Evolutionary conservation across 169 alveolate species (phyloP).

Genomic region (Perkinsus chesapeaki): DNA sequence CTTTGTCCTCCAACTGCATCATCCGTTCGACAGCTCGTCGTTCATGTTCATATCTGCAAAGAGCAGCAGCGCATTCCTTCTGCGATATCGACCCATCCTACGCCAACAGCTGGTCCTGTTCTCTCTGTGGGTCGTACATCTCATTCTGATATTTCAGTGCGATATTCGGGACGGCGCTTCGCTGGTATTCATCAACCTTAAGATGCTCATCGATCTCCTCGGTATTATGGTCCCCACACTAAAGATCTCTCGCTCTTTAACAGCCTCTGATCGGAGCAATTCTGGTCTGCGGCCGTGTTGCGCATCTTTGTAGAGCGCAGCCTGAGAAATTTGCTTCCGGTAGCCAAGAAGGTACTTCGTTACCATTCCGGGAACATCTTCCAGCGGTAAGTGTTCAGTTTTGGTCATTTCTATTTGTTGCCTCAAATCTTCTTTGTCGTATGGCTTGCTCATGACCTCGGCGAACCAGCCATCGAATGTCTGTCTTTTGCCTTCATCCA

Average conservation of each 20-base stretch:
- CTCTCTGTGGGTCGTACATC: not conserved
- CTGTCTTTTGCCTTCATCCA: not conserved
- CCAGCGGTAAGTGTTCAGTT: not conserved
- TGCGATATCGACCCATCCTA: not conserved
- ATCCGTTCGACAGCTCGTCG: not conserved
- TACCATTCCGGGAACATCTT: not conserved
- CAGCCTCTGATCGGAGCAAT: not conserved
- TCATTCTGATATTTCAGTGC: not conserved
- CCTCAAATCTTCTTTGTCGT: not conserved
- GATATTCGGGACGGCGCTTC: not conserved
- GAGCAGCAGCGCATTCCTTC: too few species aligned
- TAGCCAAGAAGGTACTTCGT: not conserved
- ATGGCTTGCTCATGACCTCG: not conserved
- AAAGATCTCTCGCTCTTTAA: not conserved
- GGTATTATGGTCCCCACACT: not conserved
- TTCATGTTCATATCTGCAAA: not conserved
- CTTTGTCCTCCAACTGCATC: not conserved
- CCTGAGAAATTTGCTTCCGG: not conserved
- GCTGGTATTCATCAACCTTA: not conserved
- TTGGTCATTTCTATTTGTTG: not conserved
- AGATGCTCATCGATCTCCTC: not conserved
- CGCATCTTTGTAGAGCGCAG: not conserved
- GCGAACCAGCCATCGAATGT: not conserved
- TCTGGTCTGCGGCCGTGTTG: not conserved
- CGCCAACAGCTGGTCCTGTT: not conserved